These are phyloP conservation scores for Macrophomina pseudophaseolina DNA, from an alignment of 2,329 filamentous ascomycete species.

Conservation along the genomic window DNA sequence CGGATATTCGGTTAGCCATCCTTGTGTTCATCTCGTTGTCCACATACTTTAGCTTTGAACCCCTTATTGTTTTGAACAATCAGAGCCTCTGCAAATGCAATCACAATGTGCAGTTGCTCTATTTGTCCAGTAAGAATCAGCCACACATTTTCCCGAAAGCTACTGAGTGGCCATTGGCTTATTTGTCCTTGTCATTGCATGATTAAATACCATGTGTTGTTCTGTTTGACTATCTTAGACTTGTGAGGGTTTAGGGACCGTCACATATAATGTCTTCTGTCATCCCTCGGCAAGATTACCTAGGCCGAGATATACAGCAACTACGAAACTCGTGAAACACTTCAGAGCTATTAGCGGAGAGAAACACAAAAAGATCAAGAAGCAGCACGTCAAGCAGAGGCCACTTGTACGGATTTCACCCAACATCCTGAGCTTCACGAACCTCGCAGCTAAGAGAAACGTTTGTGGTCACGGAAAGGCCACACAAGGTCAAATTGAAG, in stretches of 20 bases:
- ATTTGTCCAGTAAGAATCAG: too few relatives aligned
- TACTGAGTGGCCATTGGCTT: too few relatives aligned
- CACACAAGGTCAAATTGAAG: conserved; percentile 16
- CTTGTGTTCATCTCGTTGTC: too few relatives aligned
- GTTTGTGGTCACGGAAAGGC: conserved; percentile 23
- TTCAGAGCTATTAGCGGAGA: not conserved
- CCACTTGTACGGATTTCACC: conserved; percentile 49
- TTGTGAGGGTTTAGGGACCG: not conserved
- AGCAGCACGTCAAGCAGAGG: conserved; percentile 46
- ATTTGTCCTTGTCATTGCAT: too few relatives aligned
- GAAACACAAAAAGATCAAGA: not conserved
- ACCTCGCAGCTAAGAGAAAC: conserved; percentile 44
- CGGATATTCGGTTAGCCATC: not conserved
- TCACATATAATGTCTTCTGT: not conserved
- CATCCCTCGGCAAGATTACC: not conserved
- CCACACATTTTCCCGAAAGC: too few relatives aligned
- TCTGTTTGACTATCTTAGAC: not conserved
- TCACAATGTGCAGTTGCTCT: too few relatives aligned
- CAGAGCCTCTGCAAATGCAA: too few relatives aligned
- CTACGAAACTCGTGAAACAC: not conserved
- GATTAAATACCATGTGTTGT: too few relatives aligned
- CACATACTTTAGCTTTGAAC: too few relatives aligned
- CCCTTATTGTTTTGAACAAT: too few relatives aligned
- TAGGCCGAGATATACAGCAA: not conserved
- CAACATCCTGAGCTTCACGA: conserved; percentile 50